phyloP scores from a whole-genome alignment of 768 basidiomycete species.

The Clathrus columnatus region DNA sequence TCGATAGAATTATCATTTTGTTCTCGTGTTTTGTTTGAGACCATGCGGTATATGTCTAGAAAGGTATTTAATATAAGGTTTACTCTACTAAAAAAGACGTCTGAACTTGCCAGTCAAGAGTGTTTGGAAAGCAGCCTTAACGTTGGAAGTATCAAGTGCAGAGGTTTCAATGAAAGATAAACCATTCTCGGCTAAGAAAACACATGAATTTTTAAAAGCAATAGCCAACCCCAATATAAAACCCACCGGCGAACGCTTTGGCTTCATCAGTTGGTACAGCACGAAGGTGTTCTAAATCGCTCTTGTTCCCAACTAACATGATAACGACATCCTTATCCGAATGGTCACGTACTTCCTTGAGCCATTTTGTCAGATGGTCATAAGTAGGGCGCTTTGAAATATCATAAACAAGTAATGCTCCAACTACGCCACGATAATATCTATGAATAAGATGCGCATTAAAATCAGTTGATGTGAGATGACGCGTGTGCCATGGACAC shows the following conservation, averaged over 20 bases:
- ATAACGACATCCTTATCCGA: constrained; percentile 91
- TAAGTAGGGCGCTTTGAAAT: constrained; percentile 93
- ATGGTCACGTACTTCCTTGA: constrained; percentile 95
- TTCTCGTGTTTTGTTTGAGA: constrained; percentile 92
- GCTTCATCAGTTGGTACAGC: constrained; percentile 98
- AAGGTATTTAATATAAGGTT: constrained; percentile 5
- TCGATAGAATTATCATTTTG: constrained; percentile 69
- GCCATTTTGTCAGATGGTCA: constrained; percentile 88
- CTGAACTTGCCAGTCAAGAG: constrained; percentile 64
- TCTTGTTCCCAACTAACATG: constrained; percentile 97
- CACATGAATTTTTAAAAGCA: not conserved
- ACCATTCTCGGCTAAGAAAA: constrained; percentile 70
- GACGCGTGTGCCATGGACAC: not conserved
- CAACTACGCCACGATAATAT: constrained; percentile 78
- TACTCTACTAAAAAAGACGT: no score
- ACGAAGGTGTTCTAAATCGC: constrained; percentile 94
- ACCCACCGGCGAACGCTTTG: constrained; percentile 83
- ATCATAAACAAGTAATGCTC: constrained; percentile 88
- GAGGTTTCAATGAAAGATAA: constrained; percentile 98
- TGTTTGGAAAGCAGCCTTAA: constrained; percentile 94
- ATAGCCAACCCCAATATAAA: no score
- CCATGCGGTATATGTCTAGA: constrained; percentile 94
- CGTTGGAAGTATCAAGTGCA: constrained; percentile 98
- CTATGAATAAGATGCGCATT: no score
- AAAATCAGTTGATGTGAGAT: not conserved